Conservation (phyloP, 163 green algal species). For the Scenedesmus sp. region DNA sequence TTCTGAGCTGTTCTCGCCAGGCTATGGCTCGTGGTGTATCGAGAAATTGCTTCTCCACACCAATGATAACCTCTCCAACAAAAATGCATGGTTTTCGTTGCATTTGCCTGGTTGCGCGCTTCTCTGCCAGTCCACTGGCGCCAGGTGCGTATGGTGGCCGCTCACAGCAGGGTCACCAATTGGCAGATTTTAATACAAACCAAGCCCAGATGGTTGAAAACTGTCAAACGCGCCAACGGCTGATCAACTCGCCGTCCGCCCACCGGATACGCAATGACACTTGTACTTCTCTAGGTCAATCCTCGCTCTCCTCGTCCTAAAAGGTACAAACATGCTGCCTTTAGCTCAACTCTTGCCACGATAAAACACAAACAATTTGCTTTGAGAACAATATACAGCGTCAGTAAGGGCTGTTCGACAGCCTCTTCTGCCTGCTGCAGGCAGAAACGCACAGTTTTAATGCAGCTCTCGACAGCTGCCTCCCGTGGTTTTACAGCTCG, state of each 20-base stretch:
- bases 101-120: no score
- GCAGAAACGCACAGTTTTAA: constrained; percentile 6
- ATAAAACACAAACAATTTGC: background rate
- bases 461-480: background rate
- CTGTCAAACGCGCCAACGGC: no score
- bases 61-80: no score
- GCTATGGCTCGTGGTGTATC: no score
- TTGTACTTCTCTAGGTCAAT: constrained; percentile 22
- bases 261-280: background rate
- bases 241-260: background rate
- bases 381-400: background rate
- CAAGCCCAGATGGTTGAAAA: no score
- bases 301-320: background rate
- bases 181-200: background rate
- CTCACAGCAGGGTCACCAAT: background rate
- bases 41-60: no score
- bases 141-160: no score
- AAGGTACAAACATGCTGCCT: background rate
- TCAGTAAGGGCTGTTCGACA: constrained; percentile 16
- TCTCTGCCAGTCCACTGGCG: no score
- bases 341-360: background rate
- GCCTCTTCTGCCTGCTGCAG: constrained; percentile 11
- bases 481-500: background rate
- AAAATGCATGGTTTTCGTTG: no score
- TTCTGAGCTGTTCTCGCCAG: no score